Evolutionary conservation across 257 asterid species (phyloP).

Genomic region (Solanum arcanum): DNA sequence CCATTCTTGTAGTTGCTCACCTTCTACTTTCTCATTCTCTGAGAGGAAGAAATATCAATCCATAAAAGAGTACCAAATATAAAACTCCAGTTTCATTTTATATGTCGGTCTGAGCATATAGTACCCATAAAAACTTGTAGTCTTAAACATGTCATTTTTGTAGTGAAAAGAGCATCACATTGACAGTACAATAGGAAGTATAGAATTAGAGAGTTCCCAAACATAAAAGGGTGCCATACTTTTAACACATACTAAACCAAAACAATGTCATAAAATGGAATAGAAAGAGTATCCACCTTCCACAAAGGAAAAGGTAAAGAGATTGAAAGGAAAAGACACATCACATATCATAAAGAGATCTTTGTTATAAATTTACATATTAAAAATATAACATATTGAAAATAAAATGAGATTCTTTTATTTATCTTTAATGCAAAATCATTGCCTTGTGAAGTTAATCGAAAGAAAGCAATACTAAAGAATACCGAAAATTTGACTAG

Average conservation of each 20-base stretch:
- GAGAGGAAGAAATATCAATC: background rate
- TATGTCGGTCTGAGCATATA: background rate
- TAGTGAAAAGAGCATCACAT: background rate
- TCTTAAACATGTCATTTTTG: background rate
- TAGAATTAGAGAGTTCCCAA: background rate
- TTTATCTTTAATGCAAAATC: background rate
- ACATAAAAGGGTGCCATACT: background rate
- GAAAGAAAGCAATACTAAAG: background rate
- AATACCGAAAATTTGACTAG: background rate
- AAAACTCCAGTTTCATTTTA: background rate
- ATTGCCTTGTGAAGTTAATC: background rate
- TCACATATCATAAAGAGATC: background rate
- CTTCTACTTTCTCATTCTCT: conserved; percentile 96
- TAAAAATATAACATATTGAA: background rate
- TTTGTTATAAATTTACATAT: background rate
- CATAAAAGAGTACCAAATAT: background rate
- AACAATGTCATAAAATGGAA: background rate
- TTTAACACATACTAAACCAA: background rate
- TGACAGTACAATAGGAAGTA: background rate
- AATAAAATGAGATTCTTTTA: background rate
- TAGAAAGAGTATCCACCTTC: background rate
- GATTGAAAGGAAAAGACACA: background rate
- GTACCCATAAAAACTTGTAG: background rate
- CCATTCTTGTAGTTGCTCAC: conserved; percentile 90
- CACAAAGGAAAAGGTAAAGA: background rate